phyloP scores from a whole-genome alignment of 2,329 filamentous ascomycete species.

The Aspergillus brasiliensis region DNA sequence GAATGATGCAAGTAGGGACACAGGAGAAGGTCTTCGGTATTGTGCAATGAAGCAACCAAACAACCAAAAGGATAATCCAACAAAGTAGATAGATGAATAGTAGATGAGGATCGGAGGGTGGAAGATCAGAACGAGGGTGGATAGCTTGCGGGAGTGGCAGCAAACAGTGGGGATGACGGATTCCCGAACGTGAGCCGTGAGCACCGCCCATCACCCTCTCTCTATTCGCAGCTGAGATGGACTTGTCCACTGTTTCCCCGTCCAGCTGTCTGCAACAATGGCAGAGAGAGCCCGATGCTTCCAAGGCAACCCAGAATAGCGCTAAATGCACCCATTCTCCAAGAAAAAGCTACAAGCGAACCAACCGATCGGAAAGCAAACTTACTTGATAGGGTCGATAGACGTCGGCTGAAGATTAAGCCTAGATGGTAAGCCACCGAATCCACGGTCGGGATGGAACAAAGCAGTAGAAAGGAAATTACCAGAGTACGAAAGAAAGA shows the following conservation, averaged over 20 bases:
- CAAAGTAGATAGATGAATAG: background rate
- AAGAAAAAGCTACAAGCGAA: slow-evolving; percentile 8
- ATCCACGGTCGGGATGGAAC: slow-evolving; percentile 15
- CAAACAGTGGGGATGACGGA: slow-evolving; percentile 3
- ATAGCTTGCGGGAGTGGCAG: background rate
- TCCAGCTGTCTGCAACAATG: background rate
- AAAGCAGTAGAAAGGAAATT: slow-evolving; percentile 14
- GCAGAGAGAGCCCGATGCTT: background rate
- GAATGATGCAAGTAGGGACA: background rate
- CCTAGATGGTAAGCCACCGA: slow-evolving; percentile 25
- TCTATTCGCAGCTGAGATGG: background rate
- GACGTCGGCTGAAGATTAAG: slow-evolving; percentile 44
- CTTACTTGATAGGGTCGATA: slow-evolving; percentile 52
- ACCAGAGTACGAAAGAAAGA: slow-evolving; percentile 8
- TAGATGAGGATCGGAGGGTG: background rate
- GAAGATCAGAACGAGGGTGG: background rate
- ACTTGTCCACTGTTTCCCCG: background rate
- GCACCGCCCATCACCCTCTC: background rate
- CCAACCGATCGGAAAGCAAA: slow-evolving; percentile 21
- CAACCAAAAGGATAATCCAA: too few species aligned
- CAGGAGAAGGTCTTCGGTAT: too few species aligned
- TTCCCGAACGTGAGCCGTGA: slow-evolving; percentile 2
- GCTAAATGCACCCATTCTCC: background rate
- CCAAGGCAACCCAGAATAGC: background rate
- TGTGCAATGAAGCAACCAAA: too few species aligned